phyloP scores from a whole-genome alignment of 2,329 filamentous ascomycete genomes.

The Metarhizium sp. region DNA sequence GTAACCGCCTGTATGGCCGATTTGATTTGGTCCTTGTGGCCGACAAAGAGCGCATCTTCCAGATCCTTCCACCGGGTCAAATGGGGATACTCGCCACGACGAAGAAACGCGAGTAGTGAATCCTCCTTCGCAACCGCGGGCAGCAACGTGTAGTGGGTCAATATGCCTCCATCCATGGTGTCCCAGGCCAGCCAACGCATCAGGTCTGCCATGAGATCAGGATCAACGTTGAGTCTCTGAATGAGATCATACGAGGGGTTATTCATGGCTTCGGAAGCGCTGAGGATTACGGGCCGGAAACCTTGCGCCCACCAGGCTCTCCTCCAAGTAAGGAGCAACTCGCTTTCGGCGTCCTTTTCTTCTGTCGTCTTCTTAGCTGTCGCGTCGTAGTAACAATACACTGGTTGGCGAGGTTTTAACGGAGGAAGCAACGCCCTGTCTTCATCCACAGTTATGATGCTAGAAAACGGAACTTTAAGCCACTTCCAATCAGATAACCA shows the following conservation, averaged over 20 bases:
- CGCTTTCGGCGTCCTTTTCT: conserved; percentile 63
- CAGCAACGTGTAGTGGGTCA: conserved; percentile 69
- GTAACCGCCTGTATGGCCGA: conserved; percentile 53
- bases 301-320: conserved; percentile 94
- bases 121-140: conserved; percentile 77
- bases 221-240: conserved; percentile 52
- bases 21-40: conserved; percentile 54
- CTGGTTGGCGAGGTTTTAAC: conserved; percentile 55
- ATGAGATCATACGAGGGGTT: conserved; percentile 71
- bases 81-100: conserved; percentile 63
- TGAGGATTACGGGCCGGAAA: conserved; percentile 76
- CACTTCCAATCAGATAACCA: conserved; percentile 91
- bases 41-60: conserved; percentile 63
- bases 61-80: conserved; percentile 68
- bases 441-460: conserved; percentile 68
- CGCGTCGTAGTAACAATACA: conserved; percentile 88
- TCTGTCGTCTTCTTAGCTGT: conserved; percentile 52
- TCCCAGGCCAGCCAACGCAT: conserved; percentile 90
- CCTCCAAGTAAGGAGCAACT: conserved; percentile 77
- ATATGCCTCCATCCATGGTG: conserved; percentile 74
- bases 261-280: conserved; percentile 68
- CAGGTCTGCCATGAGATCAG: conserved; percentile 57
- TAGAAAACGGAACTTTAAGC: conserved; percentile 78
- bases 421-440: conserved; percentile 76
- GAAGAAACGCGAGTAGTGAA: conserved; percentile 59